These are phyloP conservation scores for Fusarium sacchari DNA, from an alignment of 2,329 filamentous ascomycete species.

Conservation along the genomic window DNA sequence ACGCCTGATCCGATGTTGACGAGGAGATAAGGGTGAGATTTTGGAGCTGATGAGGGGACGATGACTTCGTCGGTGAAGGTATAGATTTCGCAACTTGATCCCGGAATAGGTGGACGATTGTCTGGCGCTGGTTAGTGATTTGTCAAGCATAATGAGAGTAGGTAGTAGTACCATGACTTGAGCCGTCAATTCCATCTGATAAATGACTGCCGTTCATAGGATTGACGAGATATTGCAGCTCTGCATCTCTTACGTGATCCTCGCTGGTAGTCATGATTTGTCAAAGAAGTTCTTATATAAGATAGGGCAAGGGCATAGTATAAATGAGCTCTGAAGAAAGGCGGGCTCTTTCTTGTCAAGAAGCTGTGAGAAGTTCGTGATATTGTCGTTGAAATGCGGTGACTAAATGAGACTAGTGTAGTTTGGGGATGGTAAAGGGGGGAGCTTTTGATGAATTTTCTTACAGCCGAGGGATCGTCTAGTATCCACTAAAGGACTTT, in stretches of 20 bases:
- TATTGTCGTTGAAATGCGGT: constrained; percentile 12
- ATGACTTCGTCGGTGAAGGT: constrained; percentile 91
- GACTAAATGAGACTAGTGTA: constrained; percentile 19
- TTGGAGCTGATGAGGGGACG: constrained; percentile 84
- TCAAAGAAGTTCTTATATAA: rapidly evolving
- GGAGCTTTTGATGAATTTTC: constrained; percentile 16
- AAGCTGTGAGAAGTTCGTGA: neutral
- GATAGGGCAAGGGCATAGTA: rapidly evolving
- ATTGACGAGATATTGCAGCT: neutral
- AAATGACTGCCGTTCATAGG: neutral
- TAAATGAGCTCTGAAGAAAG: no score
- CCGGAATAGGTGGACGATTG: constrained; percentile 10
- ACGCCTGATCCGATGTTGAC: constrained; percentile 99
- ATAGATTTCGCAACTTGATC: constrained; percentile 78
- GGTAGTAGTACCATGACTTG: constrained; percentile 5
- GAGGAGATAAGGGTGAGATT: constrained; percentile 93
- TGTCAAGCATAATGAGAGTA: rapidly evolving
- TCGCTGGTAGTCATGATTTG: neutral
- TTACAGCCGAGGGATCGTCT: neutral
- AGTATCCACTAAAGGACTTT: neutral
- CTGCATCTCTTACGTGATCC: neutral
- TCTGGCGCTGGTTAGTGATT: neutral
- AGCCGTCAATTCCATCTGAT: constrained; percentile 10
- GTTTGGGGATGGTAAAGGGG: constrained; percentile 3
- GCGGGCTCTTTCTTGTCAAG: rapidly evolving